These are phyloP conservation scores for Cryptococcus maquisensis DNA, from an alignment of 1,284 basidiomycete genomes.

Conservation along the genomic window DNA sequence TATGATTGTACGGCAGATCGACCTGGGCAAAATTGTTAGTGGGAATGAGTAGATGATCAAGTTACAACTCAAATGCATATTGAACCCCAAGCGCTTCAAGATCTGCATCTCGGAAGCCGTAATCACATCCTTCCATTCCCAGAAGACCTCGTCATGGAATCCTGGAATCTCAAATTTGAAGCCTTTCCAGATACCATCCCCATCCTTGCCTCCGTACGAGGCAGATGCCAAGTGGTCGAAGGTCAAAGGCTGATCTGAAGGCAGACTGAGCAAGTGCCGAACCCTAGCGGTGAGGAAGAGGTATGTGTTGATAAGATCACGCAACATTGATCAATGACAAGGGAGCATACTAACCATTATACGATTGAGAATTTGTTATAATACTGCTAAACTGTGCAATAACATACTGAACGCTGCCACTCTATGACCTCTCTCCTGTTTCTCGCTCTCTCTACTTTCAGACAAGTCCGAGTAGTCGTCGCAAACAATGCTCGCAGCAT, in stretches of 20 bases:
- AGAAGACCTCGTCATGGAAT: slow-evolving; percentile 43
- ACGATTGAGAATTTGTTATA: too few relatives aligned
- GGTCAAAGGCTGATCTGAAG: slow-evolving; percentile 12
- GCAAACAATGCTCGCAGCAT: too few relatives aligned
- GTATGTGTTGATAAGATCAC: slow-evolving; percentile 92
- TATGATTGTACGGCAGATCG: slow-evolving; percentile 84
- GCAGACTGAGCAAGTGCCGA: slow-evolving; percentile 36
- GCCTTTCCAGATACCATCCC: slow-evolving; percentile 23
- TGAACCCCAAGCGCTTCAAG: slow-evolving; percentile 85
- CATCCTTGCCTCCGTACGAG: background rate
- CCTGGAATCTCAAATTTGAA: slow-evolving; percentile 39
- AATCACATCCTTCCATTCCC: slow-evolving; percentile 57
- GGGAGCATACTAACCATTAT: too few relatives aligned
- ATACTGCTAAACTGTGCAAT: too few relatives aligned
- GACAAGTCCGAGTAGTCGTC: too few relatives aligned
- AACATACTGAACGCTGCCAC: too few relatives aligned
- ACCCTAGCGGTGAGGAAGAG: slow-evolving; percentile 61
- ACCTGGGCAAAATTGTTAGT: slow-evolving; percentile 55
- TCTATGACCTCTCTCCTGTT: too few relatives aligned
- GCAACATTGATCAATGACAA: too few relatives aligned
- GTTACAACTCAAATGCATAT: slow-evolving; percentile 53
- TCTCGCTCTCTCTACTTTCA: too few relatives aligned
- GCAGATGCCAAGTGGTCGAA: background rate
- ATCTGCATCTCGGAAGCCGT: slow-evolving; percentile 97
- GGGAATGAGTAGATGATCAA: background rate